Conservation (phyloP, 352 stramenopile genomes). For the Globisporangium apiculatum region DNA sequence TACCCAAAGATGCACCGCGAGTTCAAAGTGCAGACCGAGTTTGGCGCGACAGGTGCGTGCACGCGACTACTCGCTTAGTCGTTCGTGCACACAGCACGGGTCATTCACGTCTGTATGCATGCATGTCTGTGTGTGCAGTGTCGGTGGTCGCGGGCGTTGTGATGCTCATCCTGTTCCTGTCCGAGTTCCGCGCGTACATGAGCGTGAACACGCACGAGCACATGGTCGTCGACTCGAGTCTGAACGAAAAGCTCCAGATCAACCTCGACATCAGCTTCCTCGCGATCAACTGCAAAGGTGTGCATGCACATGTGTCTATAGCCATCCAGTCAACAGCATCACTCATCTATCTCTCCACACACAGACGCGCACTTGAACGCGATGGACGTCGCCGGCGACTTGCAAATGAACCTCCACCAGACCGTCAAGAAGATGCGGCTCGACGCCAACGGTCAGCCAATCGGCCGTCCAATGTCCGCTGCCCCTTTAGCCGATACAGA, state of each 20-base stretch:
- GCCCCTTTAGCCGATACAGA: slow-evolving; percentile 15
- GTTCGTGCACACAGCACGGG: background rate
- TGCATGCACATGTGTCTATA: background rate
- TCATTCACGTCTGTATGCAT: background rate
- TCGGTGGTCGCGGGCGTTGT: slow-evolving; percentile 82
- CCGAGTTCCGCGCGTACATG: slow-evolving; percentile 79
- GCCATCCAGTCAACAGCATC: too few species aligned
- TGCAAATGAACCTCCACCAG: slow-evolving; percentile 96
- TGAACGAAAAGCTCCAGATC: slow-evolving; percentile 94
- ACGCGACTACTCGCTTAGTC: too few species aligned
- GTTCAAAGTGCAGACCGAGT: slow-evolving; percentile 93
- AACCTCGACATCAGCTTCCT: slow-evolving; percentile 98
- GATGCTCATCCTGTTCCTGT: slow-evolving; percentile 89
- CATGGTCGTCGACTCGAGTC: slow-evolving; percentile 93
- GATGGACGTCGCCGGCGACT: slow-evolving; percentile 98
- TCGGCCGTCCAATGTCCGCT: slow-evolving; percentile 50
- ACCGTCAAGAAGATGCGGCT: slow-evolving; percentile 92
- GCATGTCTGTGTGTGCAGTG: slow-evolving; percentile 23
- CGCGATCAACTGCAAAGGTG: slow-evolving; percentile 89
- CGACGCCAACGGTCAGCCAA: slow-evolving; percentile 54
- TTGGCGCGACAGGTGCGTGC: slow-evolving; percentile 65
- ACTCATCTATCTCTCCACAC: background rate
- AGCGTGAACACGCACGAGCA: slow-evolving; percentile 88
- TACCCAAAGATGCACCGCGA: slow-evolving; percentile 96
- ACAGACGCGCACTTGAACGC: slow-evolving; percentile 95